These are phyloP conservation scores for Petunia axillaris DNA, from an alignment of 257 asterid genomes.

Conservation along the genomic window DNA sequence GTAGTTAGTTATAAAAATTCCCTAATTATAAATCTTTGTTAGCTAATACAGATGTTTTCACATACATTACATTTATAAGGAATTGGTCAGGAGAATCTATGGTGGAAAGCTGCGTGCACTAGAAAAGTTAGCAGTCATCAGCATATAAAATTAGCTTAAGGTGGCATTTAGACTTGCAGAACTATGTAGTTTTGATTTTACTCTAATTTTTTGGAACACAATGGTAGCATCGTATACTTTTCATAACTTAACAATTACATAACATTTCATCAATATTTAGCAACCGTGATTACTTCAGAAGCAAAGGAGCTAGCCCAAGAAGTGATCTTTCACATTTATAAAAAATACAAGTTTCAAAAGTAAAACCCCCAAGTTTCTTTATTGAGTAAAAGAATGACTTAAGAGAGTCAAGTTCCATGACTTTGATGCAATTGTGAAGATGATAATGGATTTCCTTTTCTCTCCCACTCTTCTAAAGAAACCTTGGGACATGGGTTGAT, in stretches of 20 bases:
- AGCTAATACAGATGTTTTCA: neutral
- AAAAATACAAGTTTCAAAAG: neutral
- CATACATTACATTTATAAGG: too few species aligned
- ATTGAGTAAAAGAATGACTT: neutral
- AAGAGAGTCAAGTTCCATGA: neutral
- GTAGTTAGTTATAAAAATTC: too few species aligned
- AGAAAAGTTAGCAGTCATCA: too few species aligned
- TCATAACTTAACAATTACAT: neutral
- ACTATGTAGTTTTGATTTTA: neutral
- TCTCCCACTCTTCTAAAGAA: neutral
- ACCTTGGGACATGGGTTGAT: neutral
- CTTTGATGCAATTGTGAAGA: neutral
- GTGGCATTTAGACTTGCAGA: neutral
- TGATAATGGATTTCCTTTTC: slow-evolving; percentile 3
- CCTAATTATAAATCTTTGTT: too few species aligned
- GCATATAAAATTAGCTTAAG: too few species aligned
- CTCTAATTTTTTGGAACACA: neutral
- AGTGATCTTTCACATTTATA: neutral
- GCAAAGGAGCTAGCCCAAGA: neutral
- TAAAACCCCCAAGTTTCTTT: neutral
- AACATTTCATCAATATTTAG: neutral
- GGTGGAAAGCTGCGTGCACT: too few species aligned
- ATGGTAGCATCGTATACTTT: neutral
- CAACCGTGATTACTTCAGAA: neutral
- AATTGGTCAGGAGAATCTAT: too few species aligned